A percentile compares a stretch with the other conserved stretches of the same genome.
These are phyloP conservation scores for Dioscorea dumetorum DNA, from an alignment of 106 monocot genomes.

Conservation along the genomic window DNA sequence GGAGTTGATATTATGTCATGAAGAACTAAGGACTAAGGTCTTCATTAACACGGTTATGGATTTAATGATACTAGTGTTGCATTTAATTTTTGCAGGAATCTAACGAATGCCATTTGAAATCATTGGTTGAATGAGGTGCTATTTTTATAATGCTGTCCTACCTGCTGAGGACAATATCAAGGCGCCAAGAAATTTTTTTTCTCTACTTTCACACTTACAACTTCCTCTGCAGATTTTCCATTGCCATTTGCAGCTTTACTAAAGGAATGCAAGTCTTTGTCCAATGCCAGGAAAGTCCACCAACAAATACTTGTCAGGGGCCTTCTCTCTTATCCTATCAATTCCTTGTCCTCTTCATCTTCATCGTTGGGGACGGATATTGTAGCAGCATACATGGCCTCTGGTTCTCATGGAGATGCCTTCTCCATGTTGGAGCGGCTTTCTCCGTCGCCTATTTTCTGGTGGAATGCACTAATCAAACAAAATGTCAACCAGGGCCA, in stretches of 20 bases:
- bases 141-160: slow-evolving; percentile 16
- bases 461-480: slow-evolving; percentile 65
- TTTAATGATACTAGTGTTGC: no score
- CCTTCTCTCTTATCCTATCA: slow-evolving; percentile 11
- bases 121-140: not conserved
- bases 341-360: not conserved
- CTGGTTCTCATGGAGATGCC: slow-evolving; percentile 30
- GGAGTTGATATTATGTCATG: no score
- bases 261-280: slow-evolving; percentile 41
- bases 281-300: slow-evolving; percentile 26
- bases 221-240: not conserved
- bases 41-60: no score
- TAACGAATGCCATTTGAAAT: no score
- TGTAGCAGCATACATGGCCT: slow-evolving; percentile 33
- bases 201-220: not conserved
- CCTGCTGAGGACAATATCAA: slow-evolving; percentile 5
- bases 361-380: slow-evolving; percentile 20
- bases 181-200: slow-evolving; percentile 5
- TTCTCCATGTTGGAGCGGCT: slow-evolving; percentile 31
- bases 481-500: slow-evolving; percentile 32
- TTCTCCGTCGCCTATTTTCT: slow-evolving; percentile 28
- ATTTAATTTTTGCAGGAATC: no score
- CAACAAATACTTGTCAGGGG: slow-evolving; percentile 43
- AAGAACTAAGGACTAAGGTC: no score
- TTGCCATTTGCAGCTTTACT: slow-evolving; percentile 16